Evolutionary conservation across 495 filamentous ascomycete genomes (phyloP), one percentile per base, ranked within the genome.

Genomic region (Evernia prunastri): DNA sequence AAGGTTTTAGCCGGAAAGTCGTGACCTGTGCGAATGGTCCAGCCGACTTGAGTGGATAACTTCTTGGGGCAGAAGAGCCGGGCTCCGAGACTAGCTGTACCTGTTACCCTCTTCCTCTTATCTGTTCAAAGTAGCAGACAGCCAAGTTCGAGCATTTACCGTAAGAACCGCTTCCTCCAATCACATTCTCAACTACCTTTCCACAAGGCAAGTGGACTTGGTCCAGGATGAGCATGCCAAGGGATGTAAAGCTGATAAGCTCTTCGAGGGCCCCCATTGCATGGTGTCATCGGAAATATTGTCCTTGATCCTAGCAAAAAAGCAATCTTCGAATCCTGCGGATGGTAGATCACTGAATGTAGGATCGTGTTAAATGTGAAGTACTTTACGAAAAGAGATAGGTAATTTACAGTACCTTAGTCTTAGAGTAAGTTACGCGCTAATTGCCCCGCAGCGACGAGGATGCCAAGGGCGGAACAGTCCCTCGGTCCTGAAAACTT

Each of bases 171-270:
- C 73, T 74, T 0, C 75, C 75, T 27, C 75, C 75, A 3, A 76
- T 68, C 6, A 77, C 62, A 63, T 78, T 66, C 7, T 39, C 68
- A 40, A 76, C 61, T 15, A 69, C 66, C 17, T 63, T 37, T 9
- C 56, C 63, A 33, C 69, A 60, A 0, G 70, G 64, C 47, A 74
- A 68, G 18, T 63, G 69, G 56, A 77, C 69, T 39, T 76, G 75
- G 36, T 78, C 75, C 29, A 78, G 71, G 17, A 77, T 67, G 15
- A 75, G 66, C 56, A 72, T 64, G n/a, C 75, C 75, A 25, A 78
- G 53, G 31, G 62, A 64, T 25, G 42, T 43, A 37, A 56, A 63
- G n/a, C 2, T 39, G 13, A 63, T 43, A 1, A 17, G 13, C 25
- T 27, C 49, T 53, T 31, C 49, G 0, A 29, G 0, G 13, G 18